Evolutionary conservation across 169 alveolate genomes (phyloP), one percentile per base, ranked within the genome.

Genomic region (Theileria orientalis): DNA sequence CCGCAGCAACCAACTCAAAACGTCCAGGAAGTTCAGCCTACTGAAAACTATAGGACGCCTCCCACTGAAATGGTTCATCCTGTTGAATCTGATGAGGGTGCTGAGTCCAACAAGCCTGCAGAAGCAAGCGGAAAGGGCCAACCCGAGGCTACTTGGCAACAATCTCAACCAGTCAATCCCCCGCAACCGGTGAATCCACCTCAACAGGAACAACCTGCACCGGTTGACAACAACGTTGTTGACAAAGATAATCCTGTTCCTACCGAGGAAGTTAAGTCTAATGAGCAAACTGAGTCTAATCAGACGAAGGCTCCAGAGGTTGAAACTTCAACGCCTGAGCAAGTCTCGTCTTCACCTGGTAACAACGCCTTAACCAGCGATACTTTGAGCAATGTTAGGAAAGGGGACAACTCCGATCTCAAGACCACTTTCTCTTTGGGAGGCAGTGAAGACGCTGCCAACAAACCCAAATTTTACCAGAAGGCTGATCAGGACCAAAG

Each of bases 361-460:
- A 13, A 35, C 23, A 62, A 40, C n/a, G 35, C n/a, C 27, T 3
- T 19, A 1, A 25, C 57, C 11, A 19, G 46, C 13, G 51, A 62
- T 11, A 19, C 72, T 62, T 8, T 62, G 56, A 62, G 56, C 30
- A 40, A 62, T 30, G 56, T 37, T 2, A 44, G 44, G 3, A 62
- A 42, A 21, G 30, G 27, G 27, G 56, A 62, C 13, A 32, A 8
- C 0, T 25, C 71, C 2, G 16, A 62, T 62, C 19, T 62, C 19
- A 62, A 62, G 35, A 40, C 71, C 6, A 56, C 66, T 7, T 56
- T 56, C 21, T 29, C 66, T 6, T 37, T 56, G 66, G 44, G 44
- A 7, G 44, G 44, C 9, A 37, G 9, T 37, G 37, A 25, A 29
- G 66, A 56, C 21, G 16, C 14, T 27, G 66, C 2, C 66, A 25